Evolutionary conservation across 208 protist species (phyloP), one percentile per base, ranked within the genome.

Genomic region (Angomonas deanei): DNA sequence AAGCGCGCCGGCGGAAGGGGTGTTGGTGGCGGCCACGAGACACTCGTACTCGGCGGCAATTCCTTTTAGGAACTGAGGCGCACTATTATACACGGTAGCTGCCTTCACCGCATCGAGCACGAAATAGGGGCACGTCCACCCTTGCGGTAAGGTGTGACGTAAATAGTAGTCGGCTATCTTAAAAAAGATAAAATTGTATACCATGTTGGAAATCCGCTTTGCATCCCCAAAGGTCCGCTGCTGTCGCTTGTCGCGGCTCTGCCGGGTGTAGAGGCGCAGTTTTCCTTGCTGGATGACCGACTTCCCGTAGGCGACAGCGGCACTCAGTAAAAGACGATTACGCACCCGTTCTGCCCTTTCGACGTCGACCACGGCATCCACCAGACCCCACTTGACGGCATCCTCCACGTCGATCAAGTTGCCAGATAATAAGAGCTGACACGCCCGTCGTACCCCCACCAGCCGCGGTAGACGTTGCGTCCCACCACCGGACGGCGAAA

Each of bases 401-500:
- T 74, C 64, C 17, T 59, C 53, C 8, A 60, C 64, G 6, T 6
- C 3, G 38, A 72, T 24, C 27, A 47, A 55, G 30, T 39, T 30
- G 17, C 61, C 46, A 6, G 61, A 30, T 17, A 60, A 61, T 27
- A 81, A 73, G 53, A 74, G 66, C 8, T 52, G 8, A 8, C 74
- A 19, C 2, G 78, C 64, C 19, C 17, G 50, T 21, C 46, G 28
- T 10, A 68, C 46, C 15, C 78, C 78, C 10, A 72, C 42, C 10
- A 72, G 59, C n/a, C 72, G 54, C 24, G 78, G 70, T 27, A 80
- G 38, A 26, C 77, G 49, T 48, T 84, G 76, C 34, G 71, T 80
- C 23, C 72, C 74, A 15, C 75, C 78, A 2, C 31, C 61, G 17
- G 75, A 72, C 13, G n/a, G 78, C 75, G 3, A 85, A 27, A 15